phyloP scores from a whole-genome alignment of 768 basidiomycete species.

The Filobasidium wieringae region DNA sequence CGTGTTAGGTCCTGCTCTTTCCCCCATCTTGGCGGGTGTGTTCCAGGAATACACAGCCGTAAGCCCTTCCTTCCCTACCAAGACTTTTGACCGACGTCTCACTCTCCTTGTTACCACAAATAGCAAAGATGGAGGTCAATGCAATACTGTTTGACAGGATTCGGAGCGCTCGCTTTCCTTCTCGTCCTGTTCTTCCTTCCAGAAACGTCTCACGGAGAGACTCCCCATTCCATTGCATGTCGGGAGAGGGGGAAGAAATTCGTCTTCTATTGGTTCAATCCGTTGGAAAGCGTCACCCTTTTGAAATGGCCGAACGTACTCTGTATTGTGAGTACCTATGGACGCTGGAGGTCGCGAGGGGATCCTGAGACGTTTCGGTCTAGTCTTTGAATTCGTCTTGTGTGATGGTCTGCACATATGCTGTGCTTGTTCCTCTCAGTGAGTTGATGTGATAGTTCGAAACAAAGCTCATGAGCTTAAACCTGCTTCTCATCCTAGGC shows the following conservation, averaged over 20 bases:
- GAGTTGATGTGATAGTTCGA: neutral
- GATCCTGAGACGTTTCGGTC: neutral
- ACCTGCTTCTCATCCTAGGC: neutral
- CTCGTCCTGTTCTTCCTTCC: conserved; percentile 29
- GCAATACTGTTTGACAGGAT: conserved; percentile 25
- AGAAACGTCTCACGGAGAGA: conserved; percentile 33
- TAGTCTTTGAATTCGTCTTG: conserved; percentile 28
- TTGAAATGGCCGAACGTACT: conserved; percentile 31
- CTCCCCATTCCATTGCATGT: conserved; percentile 25
- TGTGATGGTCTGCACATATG: conserved; percentile 28
- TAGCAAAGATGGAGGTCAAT: conserved; percentile 22
- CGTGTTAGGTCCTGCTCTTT: conserved; percentile 19
- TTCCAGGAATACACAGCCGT: conserved; percentile 31
- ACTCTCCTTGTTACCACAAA: too few species aligned
- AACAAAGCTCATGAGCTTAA: too few species aligned
- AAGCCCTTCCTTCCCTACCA: neutral
- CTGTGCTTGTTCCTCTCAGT: conserved; percentile 27
- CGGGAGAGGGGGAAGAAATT: conserved; percentile 28
- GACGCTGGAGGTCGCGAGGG: neutral
- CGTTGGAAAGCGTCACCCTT: conserved; percentile 26
- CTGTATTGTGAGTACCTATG: conserved; percentile 20
- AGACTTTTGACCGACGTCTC: too few species aligned
- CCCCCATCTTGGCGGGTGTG: conserved; percentile 26
- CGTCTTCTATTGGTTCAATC: conserved; percentile 34
- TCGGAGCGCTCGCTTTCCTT: conserved; percentile 21